A percentile compares a stretch with the other conserved stretches of the same genome.
Conservation (phyloP, 148 eudicot species). For the Hydrangea macrophylla region DNA sequence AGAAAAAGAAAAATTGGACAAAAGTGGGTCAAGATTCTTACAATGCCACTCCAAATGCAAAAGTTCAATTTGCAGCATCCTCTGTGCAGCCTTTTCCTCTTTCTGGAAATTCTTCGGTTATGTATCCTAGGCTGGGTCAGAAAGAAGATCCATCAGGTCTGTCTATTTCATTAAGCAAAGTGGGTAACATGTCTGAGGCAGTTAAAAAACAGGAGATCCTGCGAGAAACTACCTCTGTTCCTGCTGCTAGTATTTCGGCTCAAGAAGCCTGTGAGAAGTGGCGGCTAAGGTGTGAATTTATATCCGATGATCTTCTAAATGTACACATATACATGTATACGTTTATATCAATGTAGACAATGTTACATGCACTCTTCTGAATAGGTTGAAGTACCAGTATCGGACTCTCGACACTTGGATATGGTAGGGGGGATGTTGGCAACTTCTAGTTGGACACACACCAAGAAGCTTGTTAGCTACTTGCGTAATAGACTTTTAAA, state of each 20-base stretch:
- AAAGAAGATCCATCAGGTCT: slow-evolving; percentile 34
- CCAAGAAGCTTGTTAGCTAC: too few species aligned
- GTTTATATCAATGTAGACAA: too few species aligned
- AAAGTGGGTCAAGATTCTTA: slow-evolving; percentile 46
- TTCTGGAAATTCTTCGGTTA: slow-evolving; percentile 42
- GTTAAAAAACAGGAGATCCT: slow-evolving; percentile 24
- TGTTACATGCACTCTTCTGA: too few species aligned
- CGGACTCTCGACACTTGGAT: too few species aligned
- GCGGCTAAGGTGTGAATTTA: slow-evolving; percentile 68
- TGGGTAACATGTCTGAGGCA: slow-evolving; percentile 19
- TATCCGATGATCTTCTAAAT: slow-evolving; percentile 2
- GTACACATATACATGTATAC: too few species aligned
- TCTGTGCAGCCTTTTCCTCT: slow-evolving; percentile 41
- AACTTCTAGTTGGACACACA: too few species aligned
- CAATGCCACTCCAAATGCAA: slow-evolving; percentile 30
- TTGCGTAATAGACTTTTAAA: too few species aligned
- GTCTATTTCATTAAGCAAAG: slow-evolving; percentile 30
- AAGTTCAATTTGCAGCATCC: slow-evolving; percentile 42
- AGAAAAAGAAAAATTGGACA: slow-evolving; percentile 61
- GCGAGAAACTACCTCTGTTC: slow-evolving; percentile 29
- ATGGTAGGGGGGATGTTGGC: too few species aligned
- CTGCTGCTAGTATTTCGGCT: slow-evolving; percentile 61
- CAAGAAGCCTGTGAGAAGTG: slow-evolving; percentile 96
- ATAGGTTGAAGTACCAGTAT: too few species aligned
- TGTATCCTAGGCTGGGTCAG: slow-evolving; percentile 30